Evolutionary conservation across 495 filamentous ascomycete genomes (phyloP).

Genomic region (Trichoderma virens): DNA sequence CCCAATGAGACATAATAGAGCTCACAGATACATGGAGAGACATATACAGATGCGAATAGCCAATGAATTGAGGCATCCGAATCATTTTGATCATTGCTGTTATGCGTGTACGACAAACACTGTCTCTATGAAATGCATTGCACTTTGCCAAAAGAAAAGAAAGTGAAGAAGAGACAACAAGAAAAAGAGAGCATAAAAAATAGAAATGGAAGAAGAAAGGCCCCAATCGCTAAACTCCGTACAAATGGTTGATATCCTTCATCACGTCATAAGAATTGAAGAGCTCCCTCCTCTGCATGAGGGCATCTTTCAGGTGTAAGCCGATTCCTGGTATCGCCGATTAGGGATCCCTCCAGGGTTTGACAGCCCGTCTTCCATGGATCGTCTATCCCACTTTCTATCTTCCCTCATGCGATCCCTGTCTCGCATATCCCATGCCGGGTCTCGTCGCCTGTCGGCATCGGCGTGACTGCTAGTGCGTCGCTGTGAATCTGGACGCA

Average conservation of each 20-base stretch:
- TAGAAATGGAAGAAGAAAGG: not conserved
- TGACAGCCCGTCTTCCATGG: conserved; percentile 14
- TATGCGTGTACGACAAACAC: not conserved
- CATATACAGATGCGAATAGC: too few species aligned
- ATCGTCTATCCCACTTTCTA: conserved; percentile 11
- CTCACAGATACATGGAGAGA: too few species aligned
- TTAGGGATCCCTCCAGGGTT: conserved; percentile 31
- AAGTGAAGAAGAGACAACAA: too few species aligned
- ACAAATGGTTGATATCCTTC: not conserved
- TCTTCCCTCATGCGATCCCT: conserved; percentile 15
- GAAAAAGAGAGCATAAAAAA: too few species aligned
- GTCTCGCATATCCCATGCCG: conserved; percentile 25
- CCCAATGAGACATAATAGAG: too few species aligned
- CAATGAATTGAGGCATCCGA: too few species aligned
- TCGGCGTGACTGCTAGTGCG: conserved; percentile 39
- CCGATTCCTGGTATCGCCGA: conserved; percentile 24
- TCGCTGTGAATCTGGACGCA: conserved; percentile 24
- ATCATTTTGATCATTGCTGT: not conserved
- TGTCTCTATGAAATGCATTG: not conserved
- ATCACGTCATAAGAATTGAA: not conserved
- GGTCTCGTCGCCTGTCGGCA: conserved; percentile 24
- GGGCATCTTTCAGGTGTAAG: not conserved
- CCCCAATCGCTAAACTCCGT: not conserved
- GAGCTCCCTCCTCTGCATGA: not conserved
- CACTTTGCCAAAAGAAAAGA: too few species aligned